These are phyloP conservation scores for Irpex rosettiformis DNA, from an alignment of 1,284 basidiomycete genomes.

Conservation along the genomic window DNA sequence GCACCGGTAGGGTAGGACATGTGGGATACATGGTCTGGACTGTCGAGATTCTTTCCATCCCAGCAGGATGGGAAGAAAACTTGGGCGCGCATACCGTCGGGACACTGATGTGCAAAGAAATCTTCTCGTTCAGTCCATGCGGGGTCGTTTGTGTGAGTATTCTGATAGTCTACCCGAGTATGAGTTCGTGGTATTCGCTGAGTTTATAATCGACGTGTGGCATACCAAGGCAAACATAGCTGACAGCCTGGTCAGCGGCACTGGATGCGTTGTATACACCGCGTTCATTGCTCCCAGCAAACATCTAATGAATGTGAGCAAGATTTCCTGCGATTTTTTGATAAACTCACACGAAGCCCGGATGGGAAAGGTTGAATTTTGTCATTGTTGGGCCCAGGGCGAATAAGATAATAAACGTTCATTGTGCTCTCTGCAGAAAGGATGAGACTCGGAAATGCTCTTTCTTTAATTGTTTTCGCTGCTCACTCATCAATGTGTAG, in stretches of 20 bases:
- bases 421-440: slow-evolving; percentile 17
- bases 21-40: slow-evolving; percentile 49
- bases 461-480: no score
- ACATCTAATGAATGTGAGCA: slow-evolving; percentile 28
- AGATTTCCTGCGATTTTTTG: neutral
- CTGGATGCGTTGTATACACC: slow-evolving; percentile 33
- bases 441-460: no score
- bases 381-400: slow-evolving; percentile 19
- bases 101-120: slow-evolving; percentile 32
- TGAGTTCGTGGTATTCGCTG: neutral
- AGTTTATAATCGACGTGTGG: neutral
- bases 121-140: slow-evolving; percentile 27
- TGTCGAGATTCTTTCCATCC: slow-evolving; percentile 43
- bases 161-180: slow-evolving; percentile 27
- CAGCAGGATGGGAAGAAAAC: slow-evolving; percentile 44
- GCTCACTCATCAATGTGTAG: slow-evolving; percentile 24
- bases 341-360: slow-evolving; percentile 21
- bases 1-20: slow-evolving; percentile 43
- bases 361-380: slow-evolving; percentile 26
- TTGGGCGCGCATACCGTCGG: slow-evolving; percentile 39
- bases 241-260: slow-evolving; percentile 37
- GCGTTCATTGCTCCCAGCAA: slow-evolving; percentile 35
- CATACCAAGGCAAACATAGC: slow-evolving; percentile 38
- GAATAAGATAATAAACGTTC: slow-evolving; percentile 30
- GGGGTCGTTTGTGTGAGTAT: slow-evolving; percentile 23